Evolutionary conservation across 371 early-diverging fungal species (phyloP).

Genomic region (Chytridium lagenaria): DNA sequence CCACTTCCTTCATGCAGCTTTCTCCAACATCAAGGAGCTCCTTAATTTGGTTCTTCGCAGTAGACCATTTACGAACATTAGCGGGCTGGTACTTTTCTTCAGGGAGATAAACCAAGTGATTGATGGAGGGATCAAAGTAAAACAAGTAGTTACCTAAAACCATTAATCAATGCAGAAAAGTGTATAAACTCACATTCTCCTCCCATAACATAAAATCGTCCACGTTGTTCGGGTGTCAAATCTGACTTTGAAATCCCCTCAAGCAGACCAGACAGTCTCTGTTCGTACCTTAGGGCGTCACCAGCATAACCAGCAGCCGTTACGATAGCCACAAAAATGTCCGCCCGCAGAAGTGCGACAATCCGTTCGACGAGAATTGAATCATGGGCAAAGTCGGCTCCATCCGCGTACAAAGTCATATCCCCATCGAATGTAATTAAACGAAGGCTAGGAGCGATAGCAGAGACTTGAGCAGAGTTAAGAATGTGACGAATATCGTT

Average conservation of each 20-base stretch:
- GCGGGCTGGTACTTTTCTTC: slow-evolving; percentile 56
- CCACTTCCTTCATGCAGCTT: slow-evolving; percentile 60
- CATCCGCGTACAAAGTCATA: slow-evolving; percentile 87
- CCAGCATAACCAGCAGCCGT: slow-evolving; percentile 85
- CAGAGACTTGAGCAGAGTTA: slow-evolving; percentile 67
- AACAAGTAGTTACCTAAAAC: slow-evolving; percentile 76
- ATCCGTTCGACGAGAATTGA: slow-evolving; percentile 66
- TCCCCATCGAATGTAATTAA: slow-evolving; percentile 85
- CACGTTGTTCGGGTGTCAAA: slow-evolving; percentile 55
- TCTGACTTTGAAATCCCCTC: slow-evolving; percentile 58
- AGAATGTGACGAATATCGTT: slow-evolving; percentile 84
- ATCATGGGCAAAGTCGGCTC: slow-evolving; percentile 74
- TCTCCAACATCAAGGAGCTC: slow-evolving; percentile 75
- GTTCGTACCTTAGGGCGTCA: slow-evolving; percentile 71
- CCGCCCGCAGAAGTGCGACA: slow-evolving; percentile 62
- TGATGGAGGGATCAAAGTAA: slow-evolving; percentile 58
- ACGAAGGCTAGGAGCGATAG: slow-evolving; percentile 58
- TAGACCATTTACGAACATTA: slow-evolving; percentile 37
- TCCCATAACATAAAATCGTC: slow-evolving; percentile 76
- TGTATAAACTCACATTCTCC: slow-evolving; percentile 31
- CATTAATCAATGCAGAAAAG: slow-evolving; percentile 37
- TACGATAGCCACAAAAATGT: slow-evolving; percentile 76
- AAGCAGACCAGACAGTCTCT: slow-evolving; percentile 72
- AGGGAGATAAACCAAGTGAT: slow-evolving; percentile 65
- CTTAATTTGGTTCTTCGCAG: slow-evolving; percentile 52